A percentile compares a stretch with the other conserved stretches of the same genome.
These are phyloP conservation scores for Adansonia madagascariensis DNA, from an alignment of 441 rosid genomes.

Conservation along the genomic window DNA sequence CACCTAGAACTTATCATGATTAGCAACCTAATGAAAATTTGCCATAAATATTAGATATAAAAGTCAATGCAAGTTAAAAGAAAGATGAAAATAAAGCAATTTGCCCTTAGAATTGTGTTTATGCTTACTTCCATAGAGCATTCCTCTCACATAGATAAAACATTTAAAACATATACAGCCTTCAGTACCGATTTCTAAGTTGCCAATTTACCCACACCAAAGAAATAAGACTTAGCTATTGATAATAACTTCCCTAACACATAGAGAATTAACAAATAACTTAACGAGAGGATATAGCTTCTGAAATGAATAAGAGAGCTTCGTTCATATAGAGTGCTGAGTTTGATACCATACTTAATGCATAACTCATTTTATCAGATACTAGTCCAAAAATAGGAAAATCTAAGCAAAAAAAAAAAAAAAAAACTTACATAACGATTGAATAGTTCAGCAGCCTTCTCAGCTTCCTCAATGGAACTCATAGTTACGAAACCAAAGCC, in stretches of 20 bases:
- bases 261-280: no score
- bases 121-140: neutral
- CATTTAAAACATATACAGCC: neutral
- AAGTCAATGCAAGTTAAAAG: neutral
- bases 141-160: neutral
- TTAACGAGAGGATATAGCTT: neutral
- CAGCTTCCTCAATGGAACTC: slow-evolving; percentile 90
- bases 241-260: neutral
- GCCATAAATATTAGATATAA: neutral
- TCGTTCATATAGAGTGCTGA: neutral
- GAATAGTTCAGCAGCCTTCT: slow-evolving; percentile 72
- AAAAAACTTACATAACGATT: slow-evolving; percentile 66
- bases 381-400: neutral
- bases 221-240: neutral
- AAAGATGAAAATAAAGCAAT: slow-evolving; percentile 14
- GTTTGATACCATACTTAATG: neutral
- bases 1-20: no score
- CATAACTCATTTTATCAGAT: neutral
- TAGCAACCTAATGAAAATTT: neutral
- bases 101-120: neutral
- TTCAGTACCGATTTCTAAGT: neutral
- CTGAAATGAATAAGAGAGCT: neutral
- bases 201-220: neutral
- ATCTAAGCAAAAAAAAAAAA: neutral
- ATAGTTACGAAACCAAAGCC: slow-evolving; percentile 96